Base-by-base conservation (phyloP, 2,329 filamentous ascomycete species). In the Aspergillus clavatus region DNA sequence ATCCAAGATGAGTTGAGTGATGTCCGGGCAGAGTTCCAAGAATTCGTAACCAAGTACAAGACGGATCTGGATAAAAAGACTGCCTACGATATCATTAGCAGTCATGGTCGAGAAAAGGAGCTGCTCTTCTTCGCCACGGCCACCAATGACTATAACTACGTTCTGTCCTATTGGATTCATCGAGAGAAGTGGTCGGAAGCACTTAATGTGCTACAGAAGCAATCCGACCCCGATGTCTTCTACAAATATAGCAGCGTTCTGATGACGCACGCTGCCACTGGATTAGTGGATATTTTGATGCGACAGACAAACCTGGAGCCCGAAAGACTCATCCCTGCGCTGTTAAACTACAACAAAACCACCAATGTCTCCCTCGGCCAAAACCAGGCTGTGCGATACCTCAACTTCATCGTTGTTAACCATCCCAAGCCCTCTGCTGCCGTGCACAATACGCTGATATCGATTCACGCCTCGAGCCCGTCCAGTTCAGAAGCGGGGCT, bases 161-260 rank as follows among this genome's bases (percentile, higher is more conserved):
- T 97, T 18, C 74, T 98, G 11, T 87, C 88, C 7, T 98, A 98
- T 68, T 98, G 93, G 93, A 86, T 97, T 14, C 93, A 97, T 68
- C 80, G 91, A 48, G 93, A 97, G 69, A 82, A 87, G 57, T 98
- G 93, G 93, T 71, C 74, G 4, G 89, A 96, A 58, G 89, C 89
- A 2, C 74, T 98, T 54, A 80, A 82, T 44, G 89, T 97, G 31
- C 76, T 98, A 42, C 95, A 96, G 72, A 89, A 87, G 67, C 93
- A 98, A 69, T 95, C 84, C 4, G 87, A 95, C 40, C 81, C 88
- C 0, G 89, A 95, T 40, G 87, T 95, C 37, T 98, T 97, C 70
- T 97, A 97, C 73, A 86, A 88, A 52, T 96, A 97, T 67, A 93
- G 89, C 72, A 95, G 86, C 59, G 90, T 97, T n/a, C 78, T 98